Conservation (phyloP, 345 rosid genomes). For the Rhodamnia argentea region DNA sequence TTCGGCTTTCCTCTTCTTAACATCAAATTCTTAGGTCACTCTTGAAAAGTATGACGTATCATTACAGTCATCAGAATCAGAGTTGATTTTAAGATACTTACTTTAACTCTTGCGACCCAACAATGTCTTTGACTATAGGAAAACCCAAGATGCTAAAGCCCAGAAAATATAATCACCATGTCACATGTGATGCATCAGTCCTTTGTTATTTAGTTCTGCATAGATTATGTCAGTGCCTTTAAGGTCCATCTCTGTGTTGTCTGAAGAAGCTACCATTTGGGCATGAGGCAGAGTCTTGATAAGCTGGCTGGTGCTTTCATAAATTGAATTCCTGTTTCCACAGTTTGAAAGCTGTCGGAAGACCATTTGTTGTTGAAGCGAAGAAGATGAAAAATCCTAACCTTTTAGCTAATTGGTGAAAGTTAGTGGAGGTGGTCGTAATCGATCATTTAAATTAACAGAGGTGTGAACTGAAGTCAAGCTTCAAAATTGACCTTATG, state of each 20-base stretch:
- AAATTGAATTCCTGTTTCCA: background rate
- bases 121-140: background rate
- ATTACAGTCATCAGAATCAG: background rate
- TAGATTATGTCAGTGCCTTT: background rate
- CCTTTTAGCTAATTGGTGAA: background rate
- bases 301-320: background rate
- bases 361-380: background rate
- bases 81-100: background rate
- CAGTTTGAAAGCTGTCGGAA: background rate
- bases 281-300: background rate
- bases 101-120: background rate
- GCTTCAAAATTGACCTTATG: background rate
- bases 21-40: background rate
- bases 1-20: background rate
- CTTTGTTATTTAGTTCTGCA: background rate
- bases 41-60: background rate
- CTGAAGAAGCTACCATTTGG: background rate
- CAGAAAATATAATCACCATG: background rate
- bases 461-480: background rate
- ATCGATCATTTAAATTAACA: background rate
- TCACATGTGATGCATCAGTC: background rate
- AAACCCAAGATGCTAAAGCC: background rate
- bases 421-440: background rate
- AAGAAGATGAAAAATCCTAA: background rate
- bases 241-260: background rate